These are phyloP conservation scores for Schoenoplectus tabernaemontani DNA, from an alignment of 202 grass and related monocot species.

Conservation along the genomic window DNA sequence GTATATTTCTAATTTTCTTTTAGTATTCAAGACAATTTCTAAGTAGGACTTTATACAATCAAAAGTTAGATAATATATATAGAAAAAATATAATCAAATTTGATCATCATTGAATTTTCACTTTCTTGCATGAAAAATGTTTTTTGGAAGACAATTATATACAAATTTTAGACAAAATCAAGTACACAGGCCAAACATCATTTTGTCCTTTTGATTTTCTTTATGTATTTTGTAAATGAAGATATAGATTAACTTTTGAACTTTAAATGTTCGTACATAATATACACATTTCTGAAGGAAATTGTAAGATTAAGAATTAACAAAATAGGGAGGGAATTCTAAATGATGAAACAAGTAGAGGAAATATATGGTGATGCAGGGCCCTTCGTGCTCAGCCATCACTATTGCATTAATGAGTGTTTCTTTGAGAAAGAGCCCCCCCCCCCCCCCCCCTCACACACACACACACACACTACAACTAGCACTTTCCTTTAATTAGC, in stretches of 20 bases:
- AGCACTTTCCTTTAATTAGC: conserved; percentile 24
- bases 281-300: no score
- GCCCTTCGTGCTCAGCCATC: conserved; percentile 5
- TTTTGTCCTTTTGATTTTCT: not conserved
- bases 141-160: not conserved
- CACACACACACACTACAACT: not conserved
- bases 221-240: not conserved
- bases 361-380: conserved; percentile 7
- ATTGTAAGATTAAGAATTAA: not conserved
- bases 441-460: not conserved
- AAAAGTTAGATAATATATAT: no score
- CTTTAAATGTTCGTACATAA: not conserved
- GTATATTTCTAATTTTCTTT: not conserved
- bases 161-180: not conserved
- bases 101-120: not conserved
- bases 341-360: conserved; percentile 18
- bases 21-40: no score
- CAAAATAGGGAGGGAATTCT: not conserved
- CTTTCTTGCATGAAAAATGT: not conserved
- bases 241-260: not conserved
- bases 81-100: no score
- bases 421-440: not conserved
- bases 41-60: no score
- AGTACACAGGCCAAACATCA: not conserved
- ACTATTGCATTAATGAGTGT: conserved; percentile 21